These are phyloP conservation scores for Globisporangium heterothallicum DNA, from an alignment of 352 stramenopile species.

Conservation along the genomic window DNA sequence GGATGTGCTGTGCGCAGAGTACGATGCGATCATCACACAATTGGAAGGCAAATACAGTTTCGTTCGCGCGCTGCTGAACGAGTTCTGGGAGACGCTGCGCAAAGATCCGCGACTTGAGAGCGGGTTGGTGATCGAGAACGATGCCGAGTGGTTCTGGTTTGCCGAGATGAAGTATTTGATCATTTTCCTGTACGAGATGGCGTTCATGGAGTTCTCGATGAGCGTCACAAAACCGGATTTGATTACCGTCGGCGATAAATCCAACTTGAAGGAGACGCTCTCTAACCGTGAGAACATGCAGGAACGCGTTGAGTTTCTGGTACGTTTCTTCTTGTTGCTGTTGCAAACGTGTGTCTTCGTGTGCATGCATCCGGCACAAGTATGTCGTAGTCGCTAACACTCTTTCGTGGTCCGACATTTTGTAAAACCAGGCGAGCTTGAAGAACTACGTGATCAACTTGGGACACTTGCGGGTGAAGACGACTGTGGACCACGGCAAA, in stretches of 20 bases:
- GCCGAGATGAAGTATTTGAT: conserved; percentile 76
- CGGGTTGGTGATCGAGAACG: conserved; percentile 30
- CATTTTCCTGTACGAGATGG: conserved; percentile 80
- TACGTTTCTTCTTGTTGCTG: conserved; percentile 6
- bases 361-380: too few relatives aligned
- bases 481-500: conserved; percentile 30
- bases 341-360: too few relatives aligned
- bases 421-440: conserved; percentile 20
- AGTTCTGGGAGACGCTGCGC: conserved; percentile 68
- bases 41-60: conserved; percentile 44
- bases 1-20: conserved; percentile 19
- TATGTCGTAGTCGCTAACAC: background rate
- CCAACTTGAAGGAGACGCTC: conserved; percentile 38
- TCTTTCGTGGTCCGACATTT: background rate
- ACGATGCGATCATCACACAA: conserved; percentile 18
- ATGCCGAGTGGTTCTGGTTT: conserved; percentile 82
- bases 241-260: conserved; percentile 26
- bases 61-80: conserved; percentile 53
- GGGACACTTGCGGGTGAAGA: conserved; percentile 40
- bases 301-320: conserved; percentile 65
- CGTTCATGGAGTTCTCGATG: conserved; percentile 83
- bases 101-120: conserved; percentile 34
- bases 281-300: conserved; percentile 74
- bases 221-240: conserved; percentile 79
- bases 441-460: conserved; percentile 60